phyloP scores from a whole-genome alignment of 1,284 basidiomycete genomes.

The Agaricales sp. region DNA sequence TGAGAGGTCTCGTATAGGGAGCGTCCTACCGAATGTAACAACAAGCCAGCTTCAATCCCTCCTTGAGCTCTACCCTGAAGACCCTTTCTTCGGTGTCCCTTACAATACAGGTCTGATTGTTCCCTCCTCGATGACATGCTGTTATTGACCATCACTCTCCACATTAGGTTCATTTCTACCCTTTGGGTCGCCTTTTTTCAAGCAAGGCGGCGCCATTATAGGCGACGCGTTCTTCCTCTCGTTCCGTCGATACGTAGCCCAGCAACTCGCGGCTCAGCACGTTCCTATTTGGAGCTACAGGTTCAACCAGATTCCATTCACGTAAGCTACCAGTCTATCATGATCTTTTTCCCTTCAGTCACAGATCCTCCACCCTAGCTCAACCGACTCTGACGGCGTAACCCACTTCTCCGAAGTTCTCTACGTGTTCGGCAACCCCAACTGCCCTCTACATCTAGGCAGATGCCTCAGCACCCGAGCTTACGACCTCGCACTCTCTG shows the following conservation, averaged over 20 bases:
- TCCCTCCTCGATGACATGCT: no score
- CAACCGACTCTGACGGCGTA: no score
- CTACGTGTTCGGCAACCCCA: neutral
- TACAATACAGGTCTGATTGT: neutral
- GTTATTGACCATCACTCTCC: no score
- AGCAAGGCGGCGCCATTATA: neutral
- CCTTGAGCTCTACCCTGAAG: neutral
- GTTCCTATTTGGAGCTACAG: neutral
- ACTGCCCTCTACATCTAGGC: neutral
- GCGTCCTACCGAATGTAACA: no score
- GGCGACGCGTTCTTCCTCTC: neutral
- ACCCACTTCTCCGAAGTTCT: neutral
- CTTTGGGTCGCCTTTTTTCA: neutral
- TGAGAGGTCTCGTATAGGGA: no score
- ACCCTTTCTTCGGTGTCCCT: neutral
- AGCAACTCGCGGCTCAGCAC: neutral
- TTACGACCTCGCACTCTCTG: neutral
- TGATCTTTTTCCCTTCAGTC: no score
- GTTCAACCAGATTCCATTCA: neutral
- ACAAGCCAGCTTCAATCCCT: no score
- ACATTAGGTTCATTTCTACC: neutral
- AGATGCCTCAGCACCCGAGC: neutral
- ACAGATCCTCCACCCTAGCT: no score
- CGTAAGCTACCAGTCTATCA: neutral
- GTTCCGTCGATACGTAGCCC: neutral